phyloP scores from a whole-genome alignment of 2,329 filamentous ascomycete genomes.

The Plenodomus biglobosus region DNA sequence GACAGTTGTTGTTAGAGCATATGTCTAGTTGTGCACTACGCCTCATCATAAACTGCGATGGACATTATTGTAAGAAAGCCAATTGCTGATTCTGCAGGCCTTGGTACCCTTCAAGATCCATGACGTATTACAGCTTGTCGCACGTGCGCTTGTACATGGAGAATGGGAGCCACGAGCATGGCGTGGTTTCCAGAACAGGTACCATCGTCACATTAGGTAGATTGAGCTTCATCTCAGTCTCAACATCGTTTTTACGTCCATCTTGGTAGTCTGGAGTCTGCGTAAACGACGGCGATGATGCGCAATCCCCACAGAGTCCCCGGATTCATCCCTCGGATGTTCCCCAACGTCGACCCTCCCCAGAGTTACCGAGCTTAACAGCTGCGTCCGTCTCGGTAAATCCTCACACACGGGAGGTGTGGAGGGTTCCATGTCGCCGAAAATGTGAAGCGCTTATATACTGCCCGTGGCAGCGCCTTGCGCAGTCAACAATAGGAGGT shows the following conservation, averaged over 20 bases:
- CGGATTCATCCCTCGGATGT: constrained; percentile 26
- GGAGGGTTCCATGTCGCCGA: constrained; percentile 22
- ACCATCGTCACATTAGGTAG: background rate
- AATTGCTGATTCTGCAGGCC: background rate
- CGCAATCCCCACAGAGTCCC: constrained; percentile 5
- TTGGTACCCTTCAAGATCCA: background rate
- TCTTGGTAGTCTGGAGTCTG: background rate
- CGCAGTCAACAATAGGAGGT: constrained; percentile 10
- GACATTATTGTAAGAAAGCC: background rate
- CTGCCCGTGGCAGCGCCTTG: constrained; percentile 1
- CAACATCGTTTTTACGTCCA: background rate
- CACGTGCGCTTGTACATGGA: constrained; percentile 1
- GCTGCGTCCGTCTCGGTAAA: constrained; percentile 16
- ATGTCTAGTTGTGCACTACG: background rate
- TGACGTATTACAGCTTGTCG: constrained; percentile 1
- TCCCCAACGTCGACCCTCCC: constrained; percentile 16
- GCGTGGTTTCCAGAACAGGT: background rate
- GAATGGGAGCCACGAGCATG: constrained; percentile 1
- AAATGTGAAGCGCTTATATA: constrained; percentile 21
- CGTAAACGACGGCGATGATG: background rate
- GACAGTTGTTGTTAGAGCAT: background rate
- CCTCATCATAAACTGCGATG: background rate
- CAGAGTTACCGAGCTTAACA: constrained; percentile 37
- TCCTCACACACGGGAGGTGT: constrained; percentile 4
- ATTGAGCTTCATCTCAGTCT: background rate